Evolutionary conservation across 2,329 filamentous ascomycete species (phyloP).

Genomic region (Penicillium capsulatum): DNA sequence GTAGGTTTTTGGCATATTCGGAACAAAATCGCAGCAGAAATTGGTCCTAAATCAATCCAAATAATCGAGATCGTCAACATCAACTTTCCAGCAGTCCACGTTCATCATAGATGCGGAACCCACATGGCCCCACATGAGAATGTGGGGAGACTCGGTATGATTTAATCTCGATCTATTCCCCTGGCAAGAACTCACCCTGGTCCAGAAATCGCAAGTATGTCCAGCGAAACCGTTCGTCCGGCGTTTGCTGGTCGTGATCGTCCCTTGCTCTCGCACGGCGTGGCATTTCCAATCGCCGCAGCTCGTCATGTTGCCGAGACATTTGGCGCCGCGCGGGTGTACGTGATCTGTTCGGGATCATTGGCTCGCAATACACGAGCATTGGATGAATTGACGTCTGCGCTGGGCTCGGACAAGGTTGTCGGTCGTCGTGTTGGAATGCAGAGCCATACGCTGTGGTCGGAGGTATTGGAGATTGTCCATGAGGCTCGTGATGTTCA

Average conservation of each 20-base stretch:
- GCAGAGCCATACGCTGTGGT: slow-evolving; percentile 52
- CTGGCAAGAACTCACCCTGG: too few relatives aligned
- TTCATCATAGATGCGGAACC: too few relatives aligned
- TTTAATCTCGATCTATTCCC: too few relatives aligned
- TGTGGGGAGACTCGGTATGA: too few relatives aligned
- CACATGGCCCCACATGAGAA: too few relatives aligned
- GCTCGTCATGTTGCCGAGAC: slow-evolving; percentile 44
- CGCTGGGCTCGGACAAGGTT: slow-evolving; percentile 35
- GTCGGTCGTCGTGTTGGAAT: slow-evolving; percentile 50
- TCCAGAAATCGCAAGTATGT: too few relatives aligned
- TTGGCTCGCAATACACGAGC: slow-evolving; percentile 46
- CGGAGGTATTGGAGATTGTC: slow-evolving; percentile 48
- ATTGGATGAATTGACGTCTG: slow-evolving; percentile 40
- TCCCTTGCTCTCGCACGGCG: slow-evolving; percentile 46
- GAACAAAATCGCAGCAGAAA: too few relatives aligned
- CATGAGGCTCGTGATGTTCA: slow-evolving; percentile 35
- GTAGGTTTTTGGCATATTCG: too few relatives aligned
- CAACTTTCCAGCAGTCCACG: too few relatives aligned
- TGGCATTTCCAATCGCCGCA: slow-evolving; percentile 45
- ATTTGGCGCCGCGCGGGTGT: slow-evolving; percentile 45
- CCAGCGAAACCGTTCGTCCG: neutral
- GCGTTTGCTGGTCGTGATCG: slow-evolving; percentile 30
- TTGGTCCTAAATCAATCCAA: too few relatives aligned
- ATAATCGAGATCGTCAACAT: too few relatives aligned
- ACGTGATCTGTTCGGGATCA: slow-evolving; percentile 50